Conservation (phyloP, 2,329 filamentous ascomycete genomes). For the Ophiostoma sp. region DNA sequence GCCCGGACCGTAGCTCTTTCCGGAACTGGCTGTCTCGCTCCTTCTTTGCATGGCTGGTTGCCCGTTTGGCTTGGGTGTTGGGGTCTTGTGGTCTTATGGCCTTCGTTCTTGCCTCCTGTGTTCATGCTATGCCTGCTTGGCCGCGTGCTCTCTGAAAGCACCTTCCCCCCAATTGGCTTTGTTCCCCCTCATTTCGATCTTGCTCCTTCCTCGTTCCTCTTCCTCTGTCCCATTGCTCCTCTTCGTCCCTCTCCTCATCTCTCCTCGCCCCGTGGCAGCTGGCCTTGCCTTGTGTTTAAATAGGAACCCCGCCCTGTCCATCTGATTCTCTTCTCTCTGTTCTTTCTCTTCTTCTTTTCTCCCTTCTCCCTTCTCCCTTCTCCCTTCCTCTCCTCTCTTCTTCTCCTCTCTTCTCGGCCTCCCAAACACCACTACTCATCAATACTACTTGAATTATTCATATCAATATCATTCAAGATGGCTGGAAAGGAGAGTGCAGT, state of each 20-base stretch:
- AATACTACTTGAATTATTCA: constrained; percentile 1
- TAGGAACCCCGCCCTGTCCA: constrained; percentile 22
- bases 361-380: not conserved
- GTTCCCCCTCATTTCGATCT: constrained; percentile 20
- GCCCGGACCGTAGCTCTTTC: constrained; percentile 13
- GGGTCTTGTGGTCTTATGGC: constrained; percentile 12
- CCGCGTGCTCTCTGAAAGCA: constrained; percentile 11
- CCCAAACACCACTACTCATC: not conserved
- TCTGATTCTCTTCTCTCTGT: constrained; percentile 12
- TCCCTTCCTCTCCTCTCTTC: not conserved
- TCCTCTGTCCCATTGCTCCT: not conserved
- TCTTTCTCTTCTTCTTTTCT: constrained; percentile 3
- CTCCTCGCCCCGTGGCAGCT: not conserved
- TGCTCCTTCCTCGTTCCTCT: not conserved
- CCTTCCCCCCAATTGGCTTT: constrained; percentile 17
- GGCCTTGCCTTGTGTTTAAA: constrained; percentile 15
- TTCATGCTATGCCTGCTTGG: not conserved
- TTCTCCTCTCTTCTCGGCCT: not conserved
- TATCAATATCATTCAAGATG: constrained; percentile 44
- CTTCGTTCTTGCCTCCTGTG: not conserved
- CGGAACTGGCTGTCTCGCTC: constrained; percentile 17
- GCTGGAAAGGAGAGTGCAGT: constrained; percentile 54
- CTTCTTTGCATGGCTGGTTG: constrained; percentile 14
- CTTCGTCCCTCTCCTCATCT: not conserved
- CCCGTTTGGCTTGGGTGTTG: not conserved